phyloP scores from a whole-genome alignment of 768 basidiomycete species.

The Daedaleopsis sinensis region DNA sequence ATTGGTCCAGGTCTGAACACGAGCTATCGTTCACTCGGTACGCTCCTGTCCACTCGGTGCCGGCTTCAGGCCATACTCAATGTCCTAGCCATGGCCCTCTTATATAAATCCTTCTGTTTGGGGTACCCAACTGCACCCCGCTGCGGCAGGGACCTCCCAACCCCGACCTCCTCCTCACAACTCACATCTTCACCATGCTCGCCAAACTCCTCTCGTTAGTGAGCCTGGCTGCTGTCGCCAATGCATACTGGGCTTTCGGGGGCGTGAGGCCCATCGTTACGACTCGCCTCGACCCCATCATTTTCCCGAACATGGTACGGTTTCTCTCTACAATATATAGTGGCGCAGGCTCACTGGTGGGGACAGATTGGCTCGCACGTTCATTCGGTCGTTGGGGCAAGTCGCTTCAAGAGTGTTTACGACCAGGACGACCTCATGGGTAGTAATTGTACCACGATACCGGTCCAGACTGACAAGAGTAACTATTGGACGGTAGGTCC shows the following conservation, averaged over 20 bases:
- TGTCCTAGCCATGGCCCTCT: too few relatives aligned
- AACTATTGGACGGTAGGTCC: constrained; percentile 28
- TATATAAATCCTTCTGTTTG: too few relatives aligned
- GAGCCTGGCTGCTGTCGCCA: constrained; percentile 10
- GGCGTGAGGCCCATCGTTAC: constrained; percentile 13
- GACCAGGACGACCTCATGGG: constrained; percentile 8
- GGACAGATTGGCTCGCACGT: constrained; percentile 16
- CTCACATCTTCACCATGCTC: constrained; percentile 14
- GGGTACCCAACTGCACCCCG: too few relatives aligned
- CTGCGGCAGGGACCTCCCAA: neutral
- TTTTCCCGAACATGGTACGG: constrained; percentile 4
- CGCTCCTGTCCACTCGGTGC: too few relatives aligned
- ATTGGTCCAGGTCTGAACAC: too few relatives aligned
- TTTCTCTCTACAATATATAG: neutral
- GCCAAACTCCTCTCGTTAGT: constrained; percentile 15
- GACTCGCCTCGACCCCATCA: constrained; percentile 17
- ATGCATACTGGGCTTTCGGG: constrained; percentile 22
- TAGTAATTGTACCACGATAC: constrained; percentile 21
- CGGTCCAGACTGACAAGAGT: constrained; percentile 26
- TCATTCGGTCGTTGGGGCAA: constrained; percentile 19
- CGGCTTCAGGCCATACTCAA: too few relatives aligned
- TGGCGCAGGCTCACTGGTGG: neutral
- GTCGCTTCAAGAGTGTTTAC: constrained; percentile 14
- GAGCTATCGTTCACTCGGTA: too few relatives aligned
- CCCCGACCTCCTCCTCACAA: too few relatives aligned